phyloP scores from a whole-genome alignment of 2,329 filamentous ascomycete genomes.

The Cladosporium sp. region DNA sequence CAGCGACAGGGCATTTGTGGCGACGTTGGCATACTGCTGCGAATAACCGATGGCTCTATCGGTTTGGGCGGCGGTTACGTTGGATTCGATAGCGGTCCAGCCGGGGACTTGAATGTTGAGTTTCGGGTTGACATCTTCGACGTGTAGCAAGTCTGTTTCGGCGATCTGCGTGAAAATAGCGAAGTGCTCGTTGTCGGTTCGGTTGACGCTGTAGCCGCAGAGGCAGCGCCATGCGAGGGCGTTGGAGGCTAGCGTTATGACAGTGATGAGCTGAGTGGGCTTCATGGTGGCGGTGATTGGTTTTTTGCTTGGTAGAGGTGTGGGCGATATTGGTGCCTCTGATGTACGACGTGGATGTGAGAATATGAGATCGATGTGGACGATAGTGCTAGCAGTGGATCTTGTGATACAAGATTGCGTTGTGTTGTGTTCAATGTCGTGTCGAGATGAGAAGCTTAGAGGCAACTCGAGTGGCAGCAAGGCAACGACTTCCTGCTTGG shows the following conservation, averaged over 20 bases:
- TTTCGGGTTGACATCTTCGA: conserved; percentile 39
- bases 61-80: conserved; percentile 58
- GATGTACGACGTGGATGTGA: neutral
- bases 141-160: conserved; percentile 64
- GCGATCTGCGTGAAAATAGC: conserved; percentile 67
- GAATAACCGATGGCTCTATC: conserved; percentile 67
- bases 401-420: neutral
- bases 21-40: conserved; percentile 59
- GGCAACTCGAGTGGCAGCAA: neutral
- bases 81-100: conserved; percentile 70
- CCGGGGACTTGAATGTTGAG: conserved; percentile 42
- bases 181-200: conserved; percentile 41
- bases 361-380: neutral
- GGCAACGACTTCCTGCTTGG: neutral
- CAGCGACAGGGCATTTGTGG: conserved; percentile 52
- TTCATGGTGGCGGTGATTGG: neutral
- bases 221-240: conserved; percentile 56
- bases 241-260: neutral
- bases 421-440: neutral
- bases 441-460: neutral
- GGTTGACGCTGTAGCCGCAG: conserved; percentile 67
- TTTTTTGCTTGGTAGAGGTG: no score
- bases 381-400: neutral
- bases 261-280: neutral
- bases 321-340: no score